Conservation (phyloP, 768 basidiomycete genomes). For the Mycena venus region DNA sequence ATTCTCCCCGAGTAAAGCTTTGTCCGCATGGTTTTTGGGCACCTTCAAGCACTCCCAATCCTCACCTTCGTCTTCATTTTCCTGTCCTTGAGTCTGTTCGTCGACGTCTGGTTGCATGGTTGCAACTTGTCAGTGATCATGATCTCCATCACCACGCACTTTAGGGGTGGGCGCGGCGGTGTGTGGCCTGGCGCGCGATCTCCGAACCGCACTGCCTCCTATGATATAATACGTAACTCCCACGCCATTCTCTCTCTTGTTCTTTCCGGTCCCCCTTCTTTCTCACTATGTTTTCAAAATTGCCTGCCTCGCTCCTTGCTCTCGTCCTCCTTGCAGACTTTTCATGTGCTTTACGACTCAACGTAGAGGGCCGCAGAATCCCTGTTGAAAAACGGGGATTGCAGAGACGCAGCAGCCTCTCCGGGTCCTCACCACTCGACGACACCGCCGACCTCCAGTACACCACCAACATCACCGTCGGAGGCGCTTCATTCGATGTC, state of each 20-base stretch:
- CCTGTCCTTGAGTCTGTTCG: too few species aligned
- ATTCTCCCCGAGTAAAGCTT: too few species aligned
- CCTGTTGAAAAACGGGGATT: conserved; percentile 54
- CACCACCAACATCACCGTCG: conserved; percentile 78
- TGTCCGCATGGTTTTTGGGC: too few species aligned
- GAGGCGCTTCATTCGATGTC: conserved; percentile 68
- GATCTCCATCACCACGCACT: conserved; percentile 14
- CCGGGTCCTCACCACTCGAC: conserved; percentile 58
- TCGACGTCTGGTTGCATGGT: too few species aligned
- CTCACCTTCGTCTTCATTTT: too few species aligned
- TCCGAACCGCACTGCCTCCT: conserved; percentile 25
- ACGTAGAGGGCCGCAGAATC: conserved; percentile 51
- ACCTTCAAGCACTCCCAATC: too few species aligned
- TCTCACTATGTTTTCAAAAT: conserved; percentile 29
- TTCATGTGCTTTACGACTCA: conserved; percentile 47
- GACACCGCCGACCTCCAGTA: conserved; percentile 84
- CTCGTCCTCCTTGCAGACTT: conserved; percentile 57
- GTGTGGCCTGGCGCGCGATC: too few species aligned
- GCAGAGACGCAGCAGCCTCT: conserved; percentile 31
- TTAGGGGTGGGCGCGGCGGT: neutral
- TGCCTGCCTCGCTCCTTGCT: conserved; percentile 58
- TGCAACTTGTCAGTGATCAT: neutral
- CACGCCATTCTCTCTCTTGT: conserved; percentile 30
- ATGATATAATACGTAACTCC: conserved; percentile 38
- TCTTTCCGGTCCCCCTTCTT: conserved; percentile 36